Conservation (phyloP, 2,329 filamentous ascomycete genomes). For the Curvularia sp. region DNA sequence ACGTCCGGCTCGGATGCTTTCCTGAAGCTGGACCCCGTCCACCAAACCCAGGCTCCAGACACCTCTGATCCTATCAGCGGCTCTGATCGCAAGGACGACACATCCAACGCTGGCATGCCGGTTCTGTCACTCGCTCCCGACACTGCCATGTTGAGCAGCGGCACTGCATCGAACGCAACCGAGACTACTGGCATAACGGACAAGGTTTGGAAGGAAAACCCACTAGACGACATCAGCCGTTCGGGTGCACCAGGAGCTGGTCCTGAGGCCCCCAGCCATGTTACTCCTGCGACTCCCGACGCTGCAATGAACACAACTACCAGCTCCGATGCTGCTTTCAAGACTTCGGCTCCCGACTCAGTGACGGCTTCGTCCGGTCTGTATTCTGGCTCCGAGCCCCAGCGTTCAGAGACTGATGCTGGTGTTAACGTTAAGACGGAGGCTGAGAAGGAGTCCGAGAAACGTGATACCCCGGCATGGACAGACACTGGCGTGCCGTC, state of each 20-base stretch:
- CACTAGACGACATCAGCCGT: constrained; percentile 36
- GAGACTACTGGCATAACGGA: constrained; percentile 42
- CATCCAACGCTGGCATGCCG: constrained; percentile 26
- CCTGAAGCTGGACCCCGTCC: constrained; percentile 25
- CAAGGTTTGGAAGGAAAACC: constrained; percentile 38
- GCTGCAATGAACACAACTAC: constrained; percentile 13
- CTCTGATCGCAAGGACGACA: constrained; percentile 24
- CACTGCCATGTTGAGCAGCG: constrained; percentile 27
- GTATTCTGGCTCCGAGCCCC: constrained; percentile 19
- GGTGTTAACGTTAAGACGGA: constrained; percentile 24
- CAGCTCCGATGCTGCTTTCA: constrained; percentile 16
- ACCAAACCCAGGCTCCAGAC: constrained; percentile 14
- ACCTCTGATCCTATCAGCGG: constrained; percentile 20
- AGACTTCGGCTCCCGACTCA: constrained; percentile 25
- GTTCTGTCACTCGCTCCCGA: constrained; percentile 31
- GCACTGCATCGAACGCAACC: constrained; percentile 32
- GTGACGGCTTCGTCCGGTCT: constrained; percentile 16
- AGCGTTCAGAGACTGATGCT: constrained; percentile 26
- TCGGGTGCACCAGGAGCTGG: constrained; percentile 34
- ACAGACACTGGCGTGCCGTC: constrained; percentile 60
- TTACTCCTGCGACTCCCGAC: constrained; percentile 14
- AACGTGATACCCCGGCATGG: constrained; percentile 54
- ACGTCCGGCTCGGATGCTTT: constrained; percentile 22
- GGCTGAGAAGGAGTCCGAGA: constrained; percentile 28
- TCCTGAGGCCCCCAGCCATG: constrained; percentile 24